Base-by-base conservation (phyloP, 352 stramenopile genomes). In the Phytophthora litchii region DNA sequence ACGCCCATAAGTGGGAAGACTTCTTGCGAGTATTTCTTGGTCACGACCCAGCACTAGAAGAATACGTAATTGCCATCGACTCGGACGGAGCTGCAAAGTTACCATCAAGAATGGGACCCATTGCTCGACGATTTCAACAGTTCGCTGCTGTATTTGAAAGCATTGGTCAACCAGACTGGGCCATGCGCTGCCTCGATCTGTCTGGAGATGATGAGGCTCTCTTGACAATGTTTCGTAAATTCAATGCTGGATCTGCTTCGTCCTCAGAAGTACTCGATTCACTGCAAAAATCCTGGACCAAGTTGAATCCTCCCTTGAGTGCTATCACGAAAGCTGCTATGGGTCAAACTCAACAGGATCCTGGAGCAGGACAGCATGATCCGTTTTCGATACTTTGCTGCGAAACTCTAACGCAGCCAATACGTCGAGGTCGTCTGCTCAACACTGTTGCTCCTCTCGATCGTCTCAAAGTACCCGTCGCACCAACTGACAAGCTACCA, bases 191-290 rank as follows among this genome's bases (percentile, higher is more conserved):
- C 35, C 65, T 91, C 20, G 86, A 93, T 53, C 21, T 91, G 1
- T 85, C 81, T 21, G 83, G 86, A 23, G 80, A 92, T 35, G 83
- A 94, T 31, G 27, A 84, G 3, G 76, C 74, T 12, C 72, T 94
- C 1, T 23, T 92, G 10, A 72, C 74, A 3, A 69, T 92, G 60
- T 50, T 79, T 0, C 65, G 53, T 2, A 72, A 72, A 14, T 65
- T 75, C 10, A 65, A 42, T 12, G 19, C 54, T 25, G 35, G n/a
- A 6, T 25, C 25, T 9, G 35, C 55, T 12, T 35, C 64, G 8
- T 57, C 65, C 6, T 49, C 70, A 8, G 36, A 74, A 13, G 44
- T 86, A 14, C 25, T 88, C 0, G 60, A 66, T 1, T 50, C 61
- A 4, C 53, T 92, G 10, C 60, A 85, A 21, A 85, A 87, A 50